phyloP scores from a whole-genome alignment of 768 basidiomycete genomes.

The Termitomyces sp. region DNA sequence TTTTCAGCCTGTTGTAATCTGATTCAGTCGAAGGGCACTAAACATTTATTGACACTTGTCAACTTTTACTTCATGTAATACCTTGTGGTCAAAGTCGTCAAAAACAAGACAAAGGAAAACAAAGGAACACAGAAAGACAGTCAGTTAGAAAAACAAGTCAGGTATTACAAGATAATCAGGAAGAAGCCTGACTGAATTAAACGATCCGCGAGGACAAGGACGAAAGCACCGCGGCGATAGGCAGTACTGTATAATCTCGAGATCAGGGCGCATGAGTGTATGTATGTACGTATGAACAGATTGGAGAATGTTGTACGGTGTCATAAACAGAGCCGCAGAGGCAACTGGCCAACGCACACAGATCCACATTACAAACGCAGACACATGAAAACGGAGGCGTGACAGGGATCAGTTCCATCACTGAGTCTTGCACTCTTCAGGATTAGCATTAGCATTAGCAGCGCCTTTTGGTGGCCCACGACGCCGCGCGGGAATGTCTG shows the following conservation, averaged over 20 bases:
- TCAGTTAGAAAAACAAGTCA: background rate
- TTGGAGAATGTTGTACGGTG: background rate
- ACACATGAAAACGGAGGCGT: background rate
- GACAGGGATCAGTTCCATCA: slow-evolving; percentile 21
- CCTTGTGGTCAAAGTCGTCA: background rate
- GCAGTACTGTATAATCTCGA: background rate
- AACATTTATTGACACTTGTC: background rate
- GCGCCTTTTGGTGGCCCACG: slow-evolving; percentile 54
- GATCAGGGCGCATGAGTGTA: background rate
- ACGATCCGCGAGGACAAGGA: slow-evolving; percentile 1
- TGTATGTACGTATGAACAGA: background rate
- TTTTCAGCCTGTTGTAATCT: too few species aligned
- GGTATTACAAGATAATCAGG: slow-evolving; percentile 1
- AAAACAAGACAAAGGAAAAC: background rate
- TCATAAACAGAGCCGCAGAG: background rate
- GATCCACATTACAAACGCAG: background rate
- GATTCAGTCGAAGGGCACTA: too few species aligned
- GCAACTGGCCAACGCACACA: background rate
- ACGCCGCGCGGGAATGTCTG: slow-evolving; percentile 52
- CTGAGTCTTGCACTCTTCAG: slow-evolving; percentile 93
- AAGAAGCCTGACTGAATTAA: background rate
- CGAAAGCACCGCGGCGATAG: background rate
- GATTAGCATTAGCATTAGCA: slow-evolving; percentile 48
- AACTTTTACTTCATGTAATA: background rate
- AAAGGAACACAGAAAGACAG: background rate